A percentile compares a stretch with the other conserved stretches of the same genome.
Conservation (phyloP, 495 filamentous ascomycete genomes). For the Penicillium angulare region DNA sequence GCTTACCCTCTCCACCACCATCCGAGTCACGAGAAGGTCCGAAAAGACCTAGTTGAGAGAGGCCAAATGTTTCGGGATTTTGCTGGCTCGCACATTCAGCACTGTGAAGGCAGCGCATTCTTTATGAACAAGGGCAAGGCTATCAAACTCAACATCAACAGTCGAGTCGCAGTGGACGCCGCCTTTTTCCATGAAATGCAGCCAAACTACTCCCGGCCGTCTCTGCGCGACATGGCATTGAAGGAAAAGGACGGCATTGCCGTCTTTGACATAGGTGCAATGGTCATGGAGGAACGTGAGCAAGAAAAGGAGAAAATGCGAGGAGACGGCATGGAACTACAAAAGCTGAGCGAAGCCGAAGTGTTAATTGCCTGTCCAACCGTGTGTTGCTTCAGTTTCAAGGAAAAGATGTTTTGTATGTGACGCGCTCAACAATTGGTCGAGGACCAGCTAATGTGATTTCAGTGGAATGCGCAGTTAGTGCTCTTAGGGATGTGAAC, state of each 20-base stretch:
- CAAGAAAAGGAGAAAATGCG: constrained; percentile 24
- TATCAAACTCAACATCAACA: too few species aligned
- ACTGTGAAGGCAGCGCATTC: too few species aligned
- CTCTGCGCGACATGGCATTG: constrained; percentile 7
- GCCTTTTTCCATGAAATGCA: too few species aligned
- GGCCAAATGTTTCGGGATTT: too few species aligned
- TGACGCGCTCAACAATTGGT: constrained; percentile 4
- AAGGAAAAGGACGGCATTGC: constrained; percentile 13
- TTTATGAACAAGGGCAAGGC: too few species aligned
- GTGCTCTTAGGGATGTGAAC: constrained; percentile 27
- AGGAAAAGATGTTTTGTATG: constrained; percentile 29
- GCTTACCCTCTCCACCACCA: too few species aligned
- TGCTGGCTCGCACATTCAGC: too few species aligned
- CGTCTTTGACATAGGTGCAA: constrained; percentile 14
- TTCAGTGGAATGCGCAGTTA: constrained; percentile 33
- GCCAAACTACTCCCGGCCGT: too few species aligned
- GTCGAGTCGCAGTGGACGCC: too few species aligned
- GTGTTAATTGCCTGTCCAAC: constrained; percentile 25
- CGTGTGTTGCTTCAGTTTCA: constrained; percentile 28
- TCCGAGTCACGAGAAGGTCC: too few species aligned
- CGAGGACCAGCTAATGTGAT: constrained; percentile 12
- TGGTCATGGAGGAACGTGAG: constrained; percentile 18
- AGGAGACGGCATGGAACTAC: constrained; percentile 15
- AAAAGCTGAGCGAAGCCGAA: constrained; percentile 22
- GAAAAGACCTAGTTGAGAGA: too few species aligned